Evolutionary conservation across 2,329 filamentous ascomycete genomes (phyloP), one percentile per base, ranked within the genome.

Genomic region (Zymoseptoria tritici): DNA sequence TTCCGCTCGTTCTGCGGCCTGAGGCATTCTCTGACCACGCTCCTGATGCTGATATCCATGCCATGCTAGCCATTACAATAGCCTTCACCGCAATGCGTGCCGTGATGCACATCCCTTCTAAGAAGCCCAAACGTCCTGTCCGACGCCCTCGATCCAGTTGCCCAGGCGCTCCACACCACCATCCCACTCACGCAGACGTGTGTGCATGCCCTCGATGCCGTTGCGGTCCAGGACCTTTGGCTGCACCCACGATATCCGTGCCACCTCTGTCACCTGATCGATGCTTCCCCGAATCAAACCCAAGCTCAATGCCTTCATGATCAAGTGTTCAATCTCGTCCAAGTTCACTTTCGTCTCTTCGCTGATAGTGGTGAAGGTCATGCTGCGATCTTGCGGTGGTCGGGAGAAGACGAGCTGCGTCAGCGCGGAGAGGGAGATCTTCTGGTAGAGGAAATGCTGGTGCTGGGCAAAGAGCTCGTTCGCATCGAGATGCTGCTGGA

Each of bases 261-360:
- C 94, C 67, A 97, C 86, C 76, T 92, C 88, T 54, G 91, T 91
- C 31, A 99, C 94, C 78, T 99, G 93, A 75, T 99, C 94, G 70
- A 99, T 97, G 59, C 89, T 94, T 52, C 94, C 94, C 67, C 88
- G 85, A 67, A 99, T 79, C 67, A 99, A 80, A 0, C 94, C 94
- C 68, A 99, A 77, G 72, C 92, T 97, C 70, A 99, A 78, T n/a
- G 94, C 94, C 81, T 97, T 97, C 94, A 99, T 99, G 70, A 99
- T 89, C 65, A 99, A 79, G 75, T 97, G 93, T 81, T 99, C 94
- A 68, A 99, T 97, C 79, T 97, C 91, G 70, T 94, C 86, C 2
- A 86, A 85, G 68, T 86, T 84, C 56, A 99, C 92, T 77, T 96
- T 96, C 3, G 94, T 99, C 80, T 97, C 93, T 67, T 88, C 82